phyloP scores from a whole-genome alignment of 768 basidiomycete species.

The Kwoniella sp. region DNA sequence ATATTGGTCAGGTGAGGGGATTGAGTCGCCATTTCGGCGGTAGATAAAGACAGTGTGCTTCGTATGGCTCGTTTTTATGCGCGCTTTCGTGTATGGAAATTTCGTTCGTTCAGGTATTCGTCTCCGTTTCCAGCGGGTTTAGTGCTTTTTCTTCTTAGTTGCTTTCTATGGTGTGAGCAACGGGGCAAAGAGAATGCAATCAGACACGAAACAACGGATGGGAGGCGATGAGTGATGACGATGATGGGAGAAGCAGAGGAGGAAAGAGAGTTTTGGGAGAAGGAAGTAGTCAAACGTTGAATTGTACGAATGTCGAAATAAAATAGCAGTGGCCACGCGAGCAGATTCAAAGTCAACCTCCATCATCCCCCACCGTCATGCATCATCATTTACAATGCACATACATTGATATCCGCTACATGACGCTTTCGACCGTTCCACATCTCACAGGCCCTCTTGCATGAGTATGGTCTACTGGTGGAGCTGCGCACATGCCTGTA shows the following conservation, averaged over 20 bases:
- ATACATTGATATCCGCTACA: neutral
- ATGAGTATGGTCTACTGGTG: too few relatives aligned
- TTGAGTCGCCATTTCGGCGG: slow-evolving; percentile 27
- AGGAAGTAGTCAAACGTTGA: neutral
- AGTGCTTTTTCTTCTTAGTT: too few relatives aligned
- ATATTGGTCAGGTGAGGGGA: slow-evolving; percentile 53
- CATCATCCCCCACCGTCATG: too few relatives aligned
- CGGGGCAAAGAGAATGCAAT: neutral
- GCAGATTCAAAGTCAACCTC: neutral
- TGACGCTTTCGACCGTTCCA: too few relatives aligned
- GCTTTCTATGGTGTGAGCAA: neutral
- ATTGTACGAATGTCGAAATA: slow-evolving; percentile 2
- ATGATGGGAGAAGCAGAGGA: neutral
- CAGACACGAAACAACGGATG: neutral
- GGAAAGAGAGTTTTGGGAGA: neutral
- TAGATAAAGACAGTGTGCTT: too few relatives aligned
- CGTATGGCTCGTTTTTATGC: neutral
- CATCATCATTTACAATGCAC: too few relatives aligned
- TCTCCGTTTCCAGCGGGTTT: too few relatives aligned
- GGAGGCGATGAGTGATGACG: neutral
- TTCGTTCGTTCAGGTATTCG: too few relatives aligned
- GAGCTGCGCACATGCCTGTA: too few relatives aligned
- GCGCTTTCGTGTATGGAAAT: too few relatives aligned
- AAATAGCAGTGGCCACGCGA: neutral
- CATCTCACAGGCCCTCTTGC: neutral